Conservation (phyloP, 2,329 filamentous ascomycete genomes). For the Colletotrichum gloeosporioides region DNA sequence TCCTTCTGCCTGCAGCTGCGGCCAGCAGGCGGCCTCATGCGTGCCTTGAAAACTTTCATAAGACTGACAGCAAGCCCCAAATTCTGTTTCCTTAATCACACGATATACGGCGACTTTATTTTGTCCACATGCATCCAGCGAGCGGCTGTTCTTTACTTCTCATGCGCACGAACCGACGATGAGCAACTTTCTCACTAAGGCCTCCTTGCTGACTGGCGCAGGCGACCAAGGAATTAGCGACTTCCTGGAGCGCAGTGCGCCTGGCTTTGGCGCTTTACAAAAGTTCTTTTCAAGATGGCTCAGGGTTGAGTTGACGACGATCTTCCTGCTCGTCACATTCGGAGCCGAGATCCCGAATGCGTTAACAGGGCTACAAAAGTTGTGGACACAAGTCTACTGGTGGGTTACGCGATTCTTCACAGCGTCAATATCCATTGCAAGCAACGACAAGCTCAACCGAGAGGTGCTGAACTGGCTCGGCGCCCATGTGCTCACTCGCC, state of each 20-base stretch:
- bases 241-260: not conserved
- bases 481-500: slow-evolving; percentile 34
- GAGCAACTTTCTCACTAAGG: slow-evolving; percentile 10
- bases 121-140: not conserved
- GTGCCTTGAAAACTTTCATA: not conserved
- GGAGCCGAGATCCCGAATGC: slow-evolving; percentile 37
- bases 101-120: not conserved
- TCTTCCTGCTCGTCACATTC: slow-evolving; percentile 37
- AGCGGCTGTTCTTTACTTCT: not conserved
- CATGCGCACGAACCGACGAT: not conserved
- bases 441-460: slow-evolving; percentile 40
- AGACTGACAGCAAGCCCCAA: not conserved
- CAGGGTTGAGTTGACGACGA: slow-evolving; percentile 35
- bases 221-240: not conserved
- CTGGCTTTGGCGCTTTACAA: slow-evolving; percentile 30
- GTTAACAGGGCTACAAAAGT: slow-evolving; percentile 30
- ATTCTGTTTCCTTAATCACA: not conserved
- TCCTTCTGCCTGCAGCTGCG: not conserved
- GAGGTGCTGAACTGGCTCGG: slow-evolving; percentile 44
- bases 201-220: slow-evolving; percentile 2
- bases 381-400: slow-evolving; percentile 37
- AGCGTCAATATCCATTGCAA: slow-evolving; percentile 39
- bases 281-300: slow-evolving; percentile 39
- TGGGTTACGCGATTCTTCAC: slow-evolving; percentile 41
- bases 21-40: not conserved